Conservation (phyloP, 164 flowering plant genomes). For the Vitis rupestris region DNA sequence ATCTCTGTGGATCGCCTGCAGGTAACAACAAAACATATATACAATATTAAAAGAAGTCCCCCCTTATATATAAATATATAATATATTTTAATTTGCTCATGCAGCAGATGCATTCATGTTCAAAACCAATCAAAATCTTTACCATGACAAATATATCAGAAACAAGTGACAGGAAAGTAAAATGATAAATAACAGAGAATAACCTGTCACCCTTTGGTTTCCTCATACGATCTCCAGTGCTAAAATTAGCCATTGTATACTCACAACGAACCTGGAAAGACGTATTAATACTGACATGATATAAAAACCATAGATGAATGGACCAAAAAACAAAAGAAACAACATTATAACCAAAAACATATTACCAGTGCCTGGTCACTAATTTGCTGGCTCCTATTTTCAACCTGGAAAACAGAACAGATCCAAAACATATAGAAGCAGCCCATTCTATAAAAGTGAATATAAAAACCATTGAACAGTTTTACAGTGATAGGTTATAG, state of each 20-base stretch:
- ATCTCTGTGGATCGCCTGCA: slow-evolving; percentile 91
- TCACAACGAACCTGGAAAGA: slow-evolving; percentile 85
- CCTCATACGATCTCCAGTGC: slow-evolving; percentile 92
- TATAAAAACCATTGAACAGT: neutral
- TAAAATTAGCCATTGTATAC: slow-evolving; percentile 97
- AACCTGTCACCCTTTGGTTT: slow-evolving; percentile 96
- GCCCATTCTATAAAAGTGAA: neutral
- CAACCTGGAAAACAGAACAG: slow-evolving; percentile 53
- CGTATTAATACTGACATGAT: neutral
- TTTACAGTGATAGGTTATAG: too few species aligned
- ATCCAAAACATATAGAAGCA: slow-evolving; percentile 5
- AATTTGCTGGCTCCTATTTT: slow-evolving; percentile 78
- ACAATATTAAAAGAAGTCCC: neutral
- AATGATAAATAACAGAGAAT: neutral
- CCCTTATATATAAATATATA: neutral
- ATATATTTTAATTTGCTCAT: neutral
- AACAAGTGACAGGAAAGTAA: neutral
- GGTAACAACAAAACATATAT: slow-evolving; percentile 9
- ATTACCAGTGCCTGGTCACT: slow-evolving; percentile 84
- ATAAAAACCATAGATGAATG: neutral
- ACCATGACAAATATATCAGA: neutral
- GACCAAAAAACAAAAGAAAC: neutral
- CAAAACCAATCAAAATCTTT: neutral
- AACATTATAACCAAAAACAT: neutral
- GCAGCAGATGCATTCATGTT: neutral